Evolutionary conservation across 1,284 basidiomycete genomes (phyloP), one percentile per base, ranked within the genome.

Genomic region (Ganoderma lucidum): DNA sequence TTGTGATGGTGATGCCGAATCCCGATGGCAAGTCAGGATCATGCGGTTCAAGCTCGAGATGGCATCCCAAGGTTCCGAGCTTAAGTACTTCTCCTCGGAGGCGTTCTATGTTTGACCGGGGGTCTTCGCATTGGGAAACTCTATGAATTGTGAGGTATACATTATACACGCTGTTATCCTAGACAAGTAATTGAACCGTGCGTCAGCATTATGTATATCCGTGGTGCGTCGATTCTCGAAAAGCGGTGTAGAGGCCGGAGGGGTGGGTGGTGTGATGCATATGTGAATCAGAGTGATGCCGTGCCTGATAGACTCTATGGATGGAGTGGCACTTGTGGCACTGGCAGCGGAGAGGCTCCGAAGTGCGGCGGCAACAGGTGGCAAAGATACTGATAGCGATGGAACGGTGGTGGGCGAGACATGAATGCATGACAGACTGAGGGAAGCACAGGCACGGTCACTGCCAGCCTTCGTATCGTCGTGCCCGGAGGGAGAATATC

Each of bases 401-500:
- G 30, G 44, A 45, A 17, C 6, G 61, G 17, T 19, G 44, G 41
- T 9, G 61, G 15, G 17, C 1, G 14, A 17, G 28, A 48, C 32
- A 28, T 63, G n/a, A n/a, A n/a, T n/a, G n/a, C n/a, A n/a, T 3
- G 41, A 32, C 14, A 19, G 15, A 37, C 32, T 23, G 30, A 12
- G 17, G 37, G 44, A 37, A 48, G 28, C 41, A 58, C 45, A 61
- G 48, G 32, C 48, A 35, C 8, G 4, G 12, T 75, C 66, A 71
- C 70, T 65, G 68, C 74, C 75, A 77, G 19, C 72, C 67, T 15
- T 73, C 70, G 48, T 67, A 64, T 28, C 70, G 69, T 32, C 73
- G 70, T n/a, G 68, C 68, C 32, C 77, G 71, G 15, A 78, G 65
- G 8, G 74, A 75, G 41, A 74, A 62, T 6, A 75, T 71, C n/a